Conservation (phyloP, 352 stramenopile species). For the Pythium oligandrum region DNA sequence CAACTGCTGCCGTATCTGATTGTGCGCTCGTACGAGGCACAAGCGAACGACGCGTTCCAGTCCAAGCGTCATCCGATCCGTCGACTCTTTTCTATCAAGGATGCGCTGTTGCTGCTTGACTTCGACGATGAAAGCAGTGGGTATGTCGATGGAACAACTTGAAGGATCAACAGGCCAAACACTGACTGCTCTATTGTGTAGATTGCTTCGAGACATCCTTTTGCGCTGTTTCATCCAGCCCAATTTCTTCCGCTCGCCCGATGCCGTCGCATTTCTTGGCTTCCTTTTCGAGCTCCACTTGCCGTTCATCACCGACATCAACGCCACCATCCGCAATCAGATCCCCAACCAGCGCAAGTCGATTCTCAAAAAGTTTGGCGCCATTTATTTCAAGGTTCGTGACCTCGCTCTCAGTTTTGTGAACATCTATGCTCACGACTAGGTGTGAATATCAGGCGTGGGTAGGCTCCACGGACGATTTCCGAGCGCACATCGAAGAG, state of each 20-base stretch:
- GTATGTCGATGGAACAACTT: slow-evolving; percentile 14
- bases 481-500: slow-evolving; percentile 71
- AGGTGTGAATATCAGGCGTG: slow-evolving; percentile 29
- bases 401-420: slow-evolving; percentile 3
- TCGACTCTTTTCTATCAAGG: slow-evolving; percentile 68
- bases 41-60: slow-evolving; percentile 42
- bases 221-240: slow-evolving; percentile 86
- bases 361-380: slow-evolving; percentile 67
- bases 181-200: slow-evolving; percentile 9
- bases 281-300: slow-evolving; percentile 86
- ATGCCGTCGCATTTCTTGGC: slow-evolving; percentile 78
- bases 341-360: slow-evolving; percentile 80
- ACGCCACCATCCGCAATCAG: slow-evolving; percentile 85
- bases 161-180: background rate
- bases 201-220: slow-evolving; percentile 72
- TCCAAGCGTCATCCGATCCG: slow-evolving; percentile 71
- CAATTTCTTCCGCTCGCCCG: slow-evolving; percentile 75
- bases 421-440: background rate
- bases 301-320: slow-evolving; percentile 81
- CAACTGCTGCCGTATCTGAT: slow-evolving; percentile 83
- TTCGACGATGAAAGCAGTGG: slow-evolving; percentile 81
- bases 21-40: slow-evolving; percentile 69
- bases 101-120: slow-evolving; percentile 72
- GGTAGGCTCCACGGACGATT: slow-evolving; percentile 34
- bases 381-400: slow-evolving; percentile 74